Conservation (phyloP, 345 rosid species). For the Capsella bursapastoris region DNA sequence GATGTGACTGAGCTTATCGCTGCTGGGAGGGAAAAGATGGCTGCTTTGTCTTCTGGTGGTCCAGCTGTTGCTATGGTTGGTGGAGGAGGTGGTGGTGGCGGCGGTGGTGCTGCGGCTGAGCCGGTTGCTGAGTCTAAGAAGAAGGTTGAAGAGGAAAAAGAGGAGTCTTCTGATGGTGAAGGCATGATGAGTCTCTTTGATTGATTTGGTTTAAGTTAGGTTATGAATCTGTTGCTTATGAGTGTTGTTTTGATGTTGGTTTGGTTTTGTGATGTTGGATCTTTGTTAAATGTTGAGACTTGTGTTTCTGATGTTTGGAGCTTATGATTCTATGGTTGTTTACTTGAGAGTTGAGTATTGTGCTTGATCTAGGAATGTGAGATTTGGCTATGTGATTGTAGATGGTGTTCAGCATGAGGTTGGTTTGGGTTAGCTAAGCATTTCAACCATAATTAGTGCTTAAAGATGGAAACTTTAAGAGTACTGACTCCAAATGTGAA, state of each 20-base stretch:
- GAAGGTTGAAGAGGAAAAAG: constrained; percentile 39
- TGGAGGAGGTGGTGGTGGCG: constrained; percentile 13
- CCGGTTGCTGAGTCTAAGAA: constrained; percentile 8
- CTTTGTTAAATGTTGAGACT: neutral
- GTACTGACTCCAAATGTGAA: neutral
- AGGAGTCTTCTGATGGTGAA: constrained; percentile 38
- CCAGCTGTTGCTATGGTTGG: constrained; percentile 46
- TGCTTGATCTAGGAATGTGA: neutral
- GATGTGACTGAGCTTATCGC: constrained; percentile 70
- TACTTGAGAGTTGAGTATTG: neutral
- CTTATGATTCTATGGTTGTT: neutral
- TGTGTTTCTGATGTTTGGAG: neutral
- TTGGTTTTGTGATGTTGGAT: neutral
- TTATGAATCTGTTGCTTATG: neutral
- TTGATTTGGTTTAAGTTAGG: neutral
- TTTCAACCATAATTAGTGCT: neutral
- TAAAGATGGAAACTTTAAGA: neutral
- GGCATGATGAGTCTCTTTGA: constrained; percentile 42
- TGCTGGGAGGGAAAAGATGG: constrained; percentile 74
- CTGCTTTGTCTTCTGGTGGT: constrained; percentile 75
- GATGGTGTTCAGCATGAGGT: neutral
- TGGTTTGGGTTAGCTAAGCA: neutral
- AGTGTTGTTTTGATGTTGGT: neutral
- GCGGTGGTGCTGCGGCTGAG: constrained; percentile 23
- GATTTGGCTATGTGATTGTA: no score